phyloP scores from a whole-genome alignment of 371 early-diverging fungal species.

The Funneliformis caledonium region DNA sequence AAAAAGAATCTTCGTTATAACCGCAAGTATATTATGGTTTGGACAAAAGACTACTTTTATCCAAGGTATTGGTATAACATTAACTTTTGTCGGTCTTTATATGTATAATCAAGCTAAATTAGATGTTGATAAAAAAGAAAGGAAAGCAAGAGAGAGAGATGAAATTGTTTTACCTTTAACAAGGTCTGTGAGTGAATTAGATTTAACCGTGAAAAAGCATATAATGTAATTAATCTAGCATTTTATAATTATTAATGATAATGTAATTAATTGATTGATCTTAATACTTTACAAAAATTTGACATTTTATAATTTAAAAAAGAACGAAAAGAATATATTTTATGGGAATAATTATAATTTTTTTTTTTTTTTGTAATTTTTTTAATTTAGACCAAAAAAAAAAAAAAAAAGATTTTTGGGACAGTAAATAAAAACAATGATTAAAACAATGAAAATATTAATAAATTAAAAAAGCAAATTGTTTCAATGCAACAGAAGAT shows the following conservation, averaged over 20 bases:
- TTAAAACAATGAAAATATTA: too few species aligned
- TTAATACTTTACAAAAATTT: not conserved
- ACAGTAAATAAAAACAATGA: too few species aligned
- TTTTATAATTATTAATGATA: not conserved
- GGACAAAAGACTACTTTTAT: conserved; percentile 68
- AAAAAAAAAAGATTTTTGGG: too few species aligned
- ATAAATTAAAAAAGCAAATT: too few species aligned
- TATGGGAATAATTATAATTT: too few species aligned
- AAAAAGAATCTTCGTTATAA: conserved; percentile 91
- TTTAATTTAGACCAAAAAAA: too few species aligned
- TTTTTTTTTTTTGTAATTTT: too few species aligned
- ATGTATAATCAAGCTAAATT: conserved; percentile 80
- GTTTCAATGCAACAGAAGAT: too few species aligned
- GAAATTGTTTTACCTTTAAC: conserved; percentile 34
- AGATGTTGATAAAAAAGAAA: conserved; percentile 38
- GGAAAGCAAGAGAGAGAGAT: conserved; percentile 19
- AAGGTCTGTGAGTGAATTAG: conserved; percentile 1
- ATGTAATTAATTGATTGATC: not conserved
- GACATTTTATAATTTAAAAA: not conserved
- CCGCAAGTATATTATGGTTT: conserved; percentile 84
- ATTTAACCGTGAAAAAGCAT: not conserved
- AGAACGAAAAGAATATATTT: too few species aligned
- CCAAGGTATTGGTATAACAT: conserved; percentile 75
- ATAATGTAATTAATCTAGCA: not conserved
- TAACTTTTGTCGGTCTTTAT: conserved; percentile 86